Base-by-base conservation (phyloP, 257 asterid species). In the Plantago major region DNA sequence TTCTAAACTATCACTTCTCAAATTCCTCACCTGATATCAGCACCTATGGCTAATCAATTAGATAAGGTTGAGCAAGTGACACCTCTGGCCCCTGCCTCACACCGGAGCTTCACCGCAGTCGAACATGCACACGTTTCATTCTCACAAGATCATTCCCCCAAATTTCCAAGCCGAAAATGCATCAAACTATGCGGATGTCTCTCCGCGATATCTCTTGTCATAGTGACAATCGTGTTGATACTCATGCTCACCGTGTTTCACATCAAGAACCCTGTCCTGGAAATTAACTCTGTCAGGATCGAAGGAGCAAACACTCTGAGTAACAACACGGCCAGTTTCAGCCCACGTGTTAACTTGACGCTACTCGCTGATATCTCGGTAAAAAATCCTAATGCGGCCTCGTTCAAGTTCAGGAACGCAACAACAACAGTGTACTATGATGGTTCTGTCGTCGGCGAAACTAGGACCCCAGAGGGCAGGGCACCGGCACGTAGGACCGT, bases 231-330 rank as follows among this genome's bases (percentile, higher is more conserved):
- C 44, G 5, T 69, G 3, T 13, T 80, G 42, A 59, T 74, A 15
- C 84, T 82, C 8, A 63, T 48, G 49, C 49, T 81, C 73, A 85
- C 94, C 0, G 48, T 72, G 13, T 70, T 83, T n/a, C 80, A 30
- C 30, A 51, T 82, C 0, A 78, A 68, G 51, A 71, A 75, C 10
- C 86, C 94, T 0, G n/a, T n/a, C 2, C n/a, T 80, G 11, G 62
- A 15, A 22, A 59, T 80, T 43, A 67, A 68, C 9, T 70, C 81
- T 8, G 46, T 74, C 19, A 57, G 42, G 17, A 56, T 85, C 15
- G 56, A 78, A 51, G 79, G 82, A 11, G 58, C 74, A 4, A 71
- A 40, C 55, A 12, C 18, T 1, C 73, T 73, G 26, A 22, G 2
- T 12, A 55, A 65, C 17, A 63, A 18, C 70, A 5, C 13, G 0